Evolutionary conservation across 1,139 yeast genomes (phyloP).

Genomic region (Magnusiomyces ingens): DNA sequence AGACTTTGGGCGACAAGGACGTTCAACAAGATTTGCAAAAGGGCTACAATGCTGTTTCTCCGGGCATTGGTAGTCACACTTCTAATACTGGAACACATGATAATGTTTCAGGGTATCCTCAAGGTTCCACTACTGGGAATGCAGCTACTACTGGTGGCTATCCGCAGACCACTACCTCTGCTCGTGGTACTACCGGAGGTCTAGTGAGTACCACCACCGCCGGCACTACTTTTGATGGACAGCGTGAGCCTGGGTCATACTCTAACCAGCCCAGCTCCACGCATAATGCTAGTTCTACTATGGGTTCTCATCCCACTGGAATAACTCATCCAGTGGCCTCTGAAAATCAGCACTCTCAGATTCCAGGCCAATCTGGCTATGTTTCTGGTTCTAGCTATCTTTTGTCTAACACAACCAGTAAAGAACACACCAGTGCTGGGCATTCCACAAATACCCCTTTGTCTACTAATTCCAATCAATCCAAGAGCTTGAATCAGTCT

Average conservation of each 20-base stretch:
- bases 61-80: no score
- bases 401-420: no score
- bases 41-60: no score
- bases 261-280: background rate
- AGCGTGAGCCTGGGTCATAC: background rate
- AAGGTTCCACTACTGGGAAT: constrained; percentile 2
- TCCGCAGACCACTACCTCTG: constrained; percentile 3
- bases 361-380: no score
- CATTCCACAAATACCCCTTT: no score
- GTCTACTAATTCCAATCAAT: no score
- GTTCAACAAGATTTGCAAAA: no score
- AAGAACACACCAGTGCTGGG: no score
- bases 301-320: background rate
- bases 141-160: constrained; percentile 7
- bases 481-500: no score
- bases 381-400: no score
- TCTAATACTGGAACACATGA: background rate
- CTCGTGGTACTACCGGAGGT: constrained; percentile 6
- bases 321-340: no score
- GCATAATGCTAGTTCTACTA: background rate
- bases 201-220: constrained; percentile 8
- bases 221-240: constrained; percentile 9
- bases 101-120: constrained; percentile 1
- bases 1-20: background rate
- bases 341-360: no score